Evolutionary conservation across 176 grass and related monocot species (phyloP), one percentile per base, ranked within the genome.

Genomic region (Carex myosuroides): DNA sequence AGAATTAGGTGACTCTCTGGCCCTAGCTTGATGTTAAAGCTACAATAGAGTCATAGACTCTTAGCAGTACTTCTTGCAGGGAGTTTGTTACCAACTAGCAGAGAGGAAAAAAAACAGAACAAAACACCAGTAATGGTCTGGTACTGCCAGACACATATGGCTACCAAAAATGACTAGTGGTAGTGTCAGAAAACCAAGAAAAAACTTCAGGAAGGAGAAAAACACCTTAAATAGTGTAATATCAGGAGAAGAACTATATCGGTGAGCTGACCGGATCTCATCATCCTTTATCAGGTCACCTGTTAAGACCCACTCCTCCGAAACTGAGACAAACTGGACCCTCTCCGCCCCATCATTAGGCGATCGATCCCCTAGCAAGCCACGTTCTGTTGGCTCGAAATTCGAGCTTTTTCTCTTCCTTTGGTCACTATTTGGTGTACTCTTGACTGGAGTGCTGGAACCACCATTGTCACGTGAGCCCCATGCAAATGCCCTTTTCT

Each of bases 401-500:
- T 88, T 90, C 30, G 92, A 98, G 89, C 82, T 91, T 83, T 94
- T 98, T 84, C 92, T 98, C 92, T 98, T 94, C 32, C 91, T 79
- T 64, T 87, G 82, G 71, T 76, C 84, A 85, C 92, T 90, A 80
- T 92, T 93, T 70, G 84, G 26, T 52, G 88, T 80, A 42, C 78
- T 81, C 61, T 82, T 82, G 20, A 44, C 60, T 41, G 80, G 58
- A 22, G 85, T 73, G 76, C 92, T 91, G 60, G 84, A 76, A 58
- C 89, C 84, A 87, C 70, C 83, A 85, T 64, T 82, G 35, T 98
- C 95, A 35, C 90, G 91, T 22, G 92, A 88, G 5, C 89, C 87
- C 95, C 95, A 98, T 86, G 92, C 94, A 80, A 98, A 92, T 75
- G 95, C 92, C 84, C 94, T 91, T 90, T 93, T 98, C 83, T 94